Evolutionary conservation across 768 basidiomycete species (phyloP).

Genomic region (Lactifluus subvellereus): DNA sequence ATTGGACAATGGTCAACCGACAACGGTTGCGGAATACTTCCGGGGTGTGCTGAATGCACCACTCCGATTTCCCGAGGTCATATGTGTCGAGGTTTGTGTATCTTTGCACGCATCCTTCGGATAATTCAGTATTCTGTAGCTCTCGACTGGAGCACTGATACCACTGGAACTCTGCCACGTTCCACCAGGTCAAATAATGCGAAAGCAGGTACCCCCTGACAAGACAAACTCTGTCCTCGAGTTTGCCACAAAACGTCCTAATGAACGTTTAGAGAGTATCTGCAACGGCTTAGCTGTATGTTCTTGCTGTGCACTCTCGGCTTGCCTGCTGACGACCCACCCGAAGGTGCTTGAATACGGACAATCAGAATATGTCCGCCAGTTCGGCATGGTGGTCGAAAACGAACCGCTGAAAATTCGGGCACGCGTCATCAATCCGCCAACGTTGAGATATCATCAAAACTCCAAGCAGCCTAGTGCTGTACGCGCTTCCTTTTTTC

Average conservation of each 20-base stretch:
- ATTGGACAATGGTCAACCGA: slow-evolving; percentile 47
- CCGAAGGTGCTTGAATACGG: slow-evolving; percentile 43
- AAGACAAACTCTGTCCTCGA: slow-evolving; percentile 56
- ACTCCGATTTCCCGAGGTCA: slow-evolving; percentile 54
- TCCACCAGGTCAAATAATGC: slow-evolving; percentile 60
- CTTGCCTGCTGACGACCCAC: background rate
- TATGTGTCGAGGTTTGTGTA: slow-evolving; percentile 59
- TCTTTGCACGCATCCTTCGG: background rate
- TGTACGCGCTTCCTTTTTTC: slow-evolving; percentile 35
- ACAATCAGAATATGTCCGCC: slow-evolving; percentile 50
- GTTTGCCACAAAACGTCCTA: slow-evolving; percentile 62
- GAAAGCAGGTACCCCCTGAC: slow-evolving; percentile 63
- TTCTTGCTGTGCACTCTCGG: background rate
- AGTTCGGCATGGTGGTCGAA: slow-evolving; percentile 65
- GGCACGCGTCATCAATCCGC: slow-evolving; percentile 60
- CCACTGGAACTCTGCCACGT: slow-evolving; percentile 66
- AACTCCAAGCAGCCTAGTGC: slow-evolving; percentile 52
- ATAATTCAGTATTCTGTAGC: slow-evolving; percentile 34
- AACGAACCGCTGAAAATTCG: slow-evolving; percentile 48
- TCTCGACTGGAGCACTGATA: slow-evolving; percentile 54
- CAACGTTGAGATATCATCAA: slow-evolving; percentile 59
- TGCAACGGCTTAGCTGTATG: slow-evolving; percentile 45
- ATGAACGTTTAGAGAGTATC: slow-evolving; percentile 52
- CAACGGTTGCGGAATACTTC: slow-evolving; percentile 63
- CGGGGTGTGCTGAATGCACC: slow-evolving; percentile 43